Percentiles rank a stretch among this genome's conserved stretches.
phyloP scores from a whole-genome alignment of 768 basidiomycete genomes.

The Pleurotus giganteus region DNA sequence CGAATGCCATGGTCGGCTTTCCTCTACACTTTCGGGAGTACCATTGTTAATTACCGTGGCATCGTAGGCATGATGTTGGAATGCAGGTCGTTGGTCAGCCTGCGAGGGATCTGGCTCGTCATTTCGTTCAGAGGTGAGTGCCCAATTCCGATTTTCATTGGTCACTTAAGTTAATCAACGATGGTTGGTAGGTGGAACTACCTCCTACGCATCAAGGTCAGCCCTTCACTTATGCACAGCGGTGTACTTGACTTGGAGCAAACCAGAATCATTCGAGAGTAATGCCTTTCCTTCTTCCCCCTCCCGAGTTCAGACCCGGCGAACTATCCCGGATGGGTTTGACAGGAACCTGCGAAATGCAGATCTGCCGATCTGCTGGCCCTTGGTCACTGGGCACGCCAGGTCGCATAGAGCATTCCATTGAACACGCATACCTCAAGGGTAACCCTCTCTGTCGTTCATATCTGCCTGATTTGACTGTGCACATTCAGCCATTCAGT shows the following conservation, averaged over 20 bases:
- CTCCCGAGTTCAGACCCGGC: slow-evolving; percentile 83
- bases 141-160: neutral
- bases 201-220: slow-evolving; percentile 87
- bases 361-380: slow-evolving; percentile 93
- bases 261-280: slow-evolving; percentile 81
- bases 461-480: neutral
- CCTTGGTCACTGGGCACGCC: slow-evolving; percentile 96
- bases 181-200: slow-evolving; percentile 78
- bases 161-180: neutral
- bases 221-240: slow-evolving; percentile 16
- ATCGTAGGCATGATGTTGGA: slow-evolving; percentile 88
- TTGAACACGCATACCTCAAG: slow-evolving; percentile 92
- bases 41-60: neutral
- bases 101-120: slow-evolving; percentile 88
- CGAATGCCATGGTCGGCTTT: slow-evolving; percentile 92
- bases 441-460: slow-evolving; percentile 39
- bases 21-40: neutral
- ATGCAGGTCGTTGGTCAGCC: slow-evolving; percentile 97
- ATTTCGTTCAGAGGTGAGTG: slow-evolving; percentile 85
- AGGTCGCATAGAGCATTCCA: slow-evolving; percentile 82
- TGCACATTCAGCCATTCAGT: slow-evolving; percentile 68
- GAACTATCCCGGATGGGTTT: slow-evolving; percentile 80
- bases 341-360: slow-evolving; percentile 95
- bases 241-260: neutral
- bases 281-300: slow-evolving; percentile 94